These are phyloP conservation scores for Rhodomyrtus psidioides DNA, from an alignment of 441 rosid genomes.

Conservation along the genomic window DNA sequence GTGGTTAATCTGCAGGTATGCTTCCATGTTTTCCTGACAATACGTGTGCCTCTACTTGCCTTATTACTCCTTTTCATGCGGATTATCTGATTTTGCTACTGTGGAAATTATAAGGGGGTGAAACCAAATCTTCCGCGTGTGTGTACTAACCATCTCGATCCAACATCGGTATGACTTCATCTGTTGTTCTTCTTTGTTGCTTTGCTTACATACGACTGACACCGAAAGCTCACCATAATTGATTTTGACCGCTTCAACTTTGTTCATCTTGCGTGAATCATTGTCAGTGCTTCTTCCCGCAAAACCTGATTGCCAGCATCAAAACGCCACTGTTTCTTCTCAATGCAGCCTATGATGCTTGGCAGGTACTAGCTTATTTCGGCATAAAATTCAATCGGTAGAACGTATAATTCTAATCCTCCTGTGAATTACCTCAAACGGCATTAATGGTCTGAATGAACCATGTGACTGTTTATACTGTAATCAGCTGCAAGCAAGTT, in stretches of 20 bases:
- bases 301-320: slow-evolving; percentile 10
- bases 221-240: not conserved
- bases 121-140: slow-evolving; percentile 3
- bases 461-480: not conserved
- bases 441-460: not conserved
- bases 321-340: slow-evolving; percentile 2
- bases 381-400: not conserved
- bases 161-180: slow-evolving; percentile 14
- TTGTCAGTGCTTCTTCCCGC: slow-evolving; percentile 27
- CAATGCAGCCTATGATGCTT: slow-evolving; percentile 9
- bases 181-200: not conserved
- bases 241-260: not conserved
- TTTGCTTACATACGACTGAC: not conserved
- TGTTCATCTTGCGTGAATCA: not conserved
- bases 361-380: slow-evolving; percentile 2
- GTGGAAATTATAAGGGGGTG: slow-evolving; percentile 10
- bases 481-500: slow-evolving; percentile 4
- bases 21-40: not conserved
- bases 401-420: not conserved
- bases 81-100: not conserved
- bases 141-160: slow-evolving; percentile 15
- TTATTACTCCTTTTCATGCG: not conserved
- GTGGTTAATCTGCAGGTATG: not conserved
- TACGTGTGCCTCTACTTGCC: not conserved
- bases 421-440: not conserved